phyloP scores from a whole-genome alignment of 2,329 filamentous ascomycete species.

The Phialophora expanda region DNA sequence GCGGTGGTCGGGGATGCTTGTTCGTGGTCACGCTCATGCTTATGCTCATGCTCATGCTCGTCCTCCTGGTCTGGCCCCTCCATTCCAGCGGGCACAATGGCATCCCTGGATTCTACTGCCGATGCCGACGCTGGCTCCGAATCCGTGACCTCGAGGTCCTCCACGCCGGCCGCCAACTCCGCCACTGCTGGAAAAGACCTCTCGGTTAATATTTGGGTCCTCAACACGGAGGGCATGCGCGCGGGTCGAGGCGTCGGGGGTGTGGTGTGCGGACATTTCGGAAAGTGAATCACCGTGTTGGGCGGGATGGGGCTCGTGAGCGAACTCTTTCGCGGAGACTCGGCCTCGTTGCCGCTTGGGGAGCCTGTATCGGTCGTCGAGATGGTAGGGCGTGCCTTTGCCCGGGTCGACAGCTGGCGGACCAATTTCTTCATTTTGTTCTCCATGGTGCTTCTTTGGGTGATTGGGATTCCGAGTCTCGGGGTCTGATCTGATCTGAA shows the following conservation, averaged over 20 bases:
- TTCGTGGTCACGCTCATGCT: not conserved
- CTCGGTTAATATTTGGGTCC: constrained; percentile 16
- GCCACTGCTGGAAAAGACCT: not conserved
- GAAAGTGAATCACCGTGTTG: constrained; percentile 21
- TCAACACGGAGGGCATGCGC: constrained; percentile 17
- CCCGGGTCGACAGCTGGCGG: constrained; percentile 17
- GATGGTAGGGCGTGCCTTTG: not conserved
- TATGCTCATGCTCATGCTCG: not conserved
- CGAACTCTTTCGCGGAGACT: not conserved
- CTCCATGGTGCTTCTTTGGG: not conserved
- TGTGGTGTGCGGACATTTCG: constrained; percentile 24
- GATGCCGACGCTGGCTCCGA: not conserved
- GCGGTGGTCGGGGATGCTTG: not conserved
- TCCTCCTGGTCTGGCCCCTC: not conserved
- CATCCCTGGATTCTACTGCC: not conserved
- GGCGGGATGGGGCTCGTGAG: constrained; percentile 20
- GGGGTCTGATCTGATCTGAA: not conserved
- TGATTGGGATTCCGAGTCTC: not conserved
- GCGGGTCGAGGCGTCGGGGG: constrained; percentile 28
- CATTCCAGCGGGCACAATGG: not conserved
- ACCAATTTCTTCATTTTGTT: constrained; percentile 28
- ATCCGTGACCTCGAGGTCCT: not conserved
- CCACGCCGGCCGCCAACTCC: not conserved
- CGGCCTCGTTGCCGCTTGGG: not conserved
- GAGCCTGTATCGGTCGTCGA: not conserved